phyloP scores from a whole-genome alignment of 176 grass and related monocot genomes.

The Carex scoparia region DNA sequence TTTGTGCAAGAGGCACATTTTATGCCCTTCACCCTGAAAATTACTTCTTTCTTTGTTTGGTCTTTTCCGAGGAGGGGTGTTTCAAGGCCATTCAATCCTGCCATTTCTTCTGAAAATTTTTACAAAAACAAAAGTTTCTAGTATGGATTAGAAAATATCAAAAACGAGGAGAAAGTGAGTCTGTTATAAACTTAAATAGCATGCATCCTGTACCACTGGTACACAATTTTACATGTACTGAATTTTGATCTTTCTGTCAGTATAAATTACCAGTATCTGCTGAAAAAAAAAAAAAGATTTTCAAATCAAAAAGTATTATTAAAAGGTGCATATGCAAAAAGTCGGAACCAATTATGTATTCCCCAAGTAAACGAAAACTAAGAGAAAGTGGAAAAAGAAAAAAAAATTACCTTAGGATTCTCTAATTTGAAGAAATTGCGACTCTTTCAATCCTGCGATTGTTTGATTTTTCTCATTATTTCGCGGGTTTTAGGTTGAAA shows the following conservation, averaged over 20 bases:
- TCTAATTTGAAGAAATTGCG: neutral
- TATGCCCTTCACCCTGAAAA: constrained; percentile 65
- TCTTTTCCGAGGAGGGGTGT: constrained; percentile 60
- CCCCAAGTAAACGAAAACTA: neutral
- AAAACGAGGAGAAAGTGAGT: neutral
- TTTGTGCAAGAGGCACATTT: constrained; percentile 66
- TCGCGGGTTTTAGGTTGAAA: neutral
- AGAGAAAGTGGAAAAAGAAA: too few relatives aligned
- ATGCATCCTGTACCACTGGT: neutral
- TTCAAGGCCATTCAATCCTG: constrained; percentile 27
- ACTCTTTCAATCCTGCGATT: neutral
- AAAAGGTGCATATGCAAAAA: neutral
- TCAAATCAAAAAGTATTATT: neutral
- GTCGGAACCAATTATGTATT: neutral
- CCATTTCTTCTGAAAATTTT: neutral
- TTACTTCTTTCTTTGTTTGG: constrained; percentile 43
- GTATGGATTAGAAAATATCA: neutral
- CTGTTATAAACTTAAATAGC: neutral
- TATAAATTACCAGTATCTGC: neutral
- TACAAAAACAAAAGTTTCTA: neutral
- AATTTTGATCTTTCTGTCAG: neutral
- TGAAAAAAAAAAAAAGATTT: neutral
- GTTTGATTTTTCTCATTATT: neutral
- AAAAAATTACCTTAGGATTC: neutral
- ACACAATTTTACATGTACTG: neutral